These are phyloP conservation scores for Citrus inodora DNA, from an alignment of 345 rosid genomes.

Conservation along the genomic window DNA sequence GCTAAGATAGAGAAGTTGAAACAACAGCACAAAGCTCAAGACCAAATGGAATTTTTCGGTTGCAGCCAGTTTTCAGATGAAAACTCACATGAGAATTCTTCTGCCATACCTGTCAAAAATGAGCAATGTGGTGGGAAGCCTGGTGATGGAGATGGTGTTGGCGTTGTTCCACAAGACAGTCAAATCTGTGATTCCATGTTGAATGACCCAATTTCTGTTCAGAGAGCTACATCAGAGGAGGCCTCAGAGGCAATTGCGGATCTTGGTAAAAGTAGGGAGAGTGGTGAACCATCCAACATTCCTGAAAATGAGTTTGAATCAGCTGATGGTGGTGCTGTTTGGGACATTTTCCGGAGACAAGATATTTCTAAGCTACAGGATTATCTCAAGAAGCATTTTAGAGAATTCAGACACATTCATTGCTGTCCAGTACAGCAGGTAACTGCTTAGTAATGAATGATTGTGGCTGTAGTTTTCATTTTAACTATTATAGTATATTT, in stretches of 20 bases:
- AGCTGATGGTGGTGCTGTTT: slow-evolving; percentile 58
- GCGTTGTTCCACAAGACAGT: not conserved
- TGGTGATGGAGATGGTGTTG: not conserved
- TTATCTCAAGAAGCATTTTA: slow-evolving; percentile 58
- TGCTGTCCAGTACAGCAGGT: slow-evolving; percentile 60
- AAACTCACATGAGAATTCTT: not conserved
- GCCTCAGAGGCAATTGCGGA: slow-evolving; percentile 5
- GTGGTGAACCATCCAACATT: slow-evolving; percentile 5
- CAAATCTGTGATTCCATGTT: not conserved
- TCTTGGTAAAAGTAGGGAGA: slow-evolving; percentile 2
- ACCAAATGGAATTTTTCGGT: slow-evolving; percentile 46
- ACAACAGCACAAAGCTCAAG: slow-evolving; percentile 44
- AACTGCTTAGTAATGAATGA: not conserved
- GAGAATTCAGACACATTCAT: slow-evolving; percentile 66
- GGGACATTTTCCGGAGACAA: slow-evolving; percentile 78
- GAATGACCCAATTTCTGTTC: not conserved
- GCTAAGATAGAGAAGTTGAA: slow-evolving; percentile 31
- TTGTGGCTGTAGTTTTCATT: not conserved
- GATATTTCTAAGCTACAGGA: slow-evolving; percentile 63
- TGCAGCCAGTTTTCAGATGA: slow-evolving; percentile 12
- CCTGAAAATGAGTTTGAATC: slow-evolving; percentile 13
- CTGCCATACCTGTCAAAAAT: not conserved
- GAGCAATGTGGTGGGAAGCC: not conserved
- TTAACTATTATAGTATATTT: not conserved
- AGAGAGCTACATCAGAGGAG: not conserved